Conservation (phyloP, 352 stramenopile species). For the Pythium dissimile region DNA sequence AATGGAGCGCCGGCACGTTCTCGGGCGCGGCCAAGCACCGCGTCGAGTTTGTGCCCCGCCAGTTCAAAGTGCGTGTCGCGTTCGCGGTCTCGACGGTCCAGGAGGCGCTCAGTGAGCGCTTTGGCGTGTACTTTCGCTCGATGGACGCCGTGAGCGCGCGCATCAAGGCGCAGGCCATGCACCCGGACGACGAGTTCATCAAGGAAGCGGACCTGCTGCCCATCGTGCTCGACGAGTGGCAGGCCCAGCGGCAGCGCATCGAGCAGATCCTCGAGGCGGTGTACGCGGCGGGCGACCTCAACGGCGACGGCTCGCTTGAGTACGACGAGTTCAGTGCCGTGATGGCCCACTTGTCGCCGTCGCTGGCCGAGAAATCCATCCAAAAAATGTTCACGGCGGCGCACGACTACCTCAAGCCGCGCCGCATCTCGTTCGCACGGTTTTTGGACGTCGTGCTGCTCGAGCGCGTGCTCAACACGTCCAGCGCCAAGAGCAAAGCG, state of each 20-base stretch:
- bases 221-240: conserved; percentile 63
- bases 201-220: conserved; percentile 55
- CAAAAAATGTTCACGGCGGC: conserved; percentile 56
- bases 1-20: conserved; percentile 61
- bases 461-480: conserved; percentile 44
- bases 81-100: conserved; percentile 49
- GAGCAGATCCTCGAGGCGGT: conserved; percentile 71
- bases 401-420: conserved; percentile 54
- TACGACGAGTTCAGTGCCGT: conserved; percentile 75
- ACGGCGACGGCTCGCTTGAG: conserved; percentile 63
- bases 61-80: conserved; percentile 60
- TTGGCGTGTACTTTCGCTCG: conserved; percentile 59
- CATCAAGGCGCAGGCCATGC: conserved; percentile 35
- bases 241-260: conserved; percentile 39
- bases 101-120: conserved; percentile 53
- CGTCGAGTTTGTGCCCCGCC: conserved; percentile 41
- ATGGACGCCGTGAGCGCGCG: conserved; percentile 40
- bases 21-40: conserved; percentile 47
- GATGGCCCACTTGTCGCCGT: conserved; percentile 48
- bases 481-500: conserved; percentile 3
- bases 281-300: conserved; percentile 64
- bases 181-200: conserved; percentile 55
- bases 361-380: conserved; percentile 49
- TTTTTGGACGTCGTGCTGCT: conserved; percentile 62
- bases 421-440: conserved; percentile 54